These are phyloP conservation scores for Polytrichum formosum DNA, from an alignment of 225 moss, liverwort and hornwort species.

Conservation along the genomic window DNA sequence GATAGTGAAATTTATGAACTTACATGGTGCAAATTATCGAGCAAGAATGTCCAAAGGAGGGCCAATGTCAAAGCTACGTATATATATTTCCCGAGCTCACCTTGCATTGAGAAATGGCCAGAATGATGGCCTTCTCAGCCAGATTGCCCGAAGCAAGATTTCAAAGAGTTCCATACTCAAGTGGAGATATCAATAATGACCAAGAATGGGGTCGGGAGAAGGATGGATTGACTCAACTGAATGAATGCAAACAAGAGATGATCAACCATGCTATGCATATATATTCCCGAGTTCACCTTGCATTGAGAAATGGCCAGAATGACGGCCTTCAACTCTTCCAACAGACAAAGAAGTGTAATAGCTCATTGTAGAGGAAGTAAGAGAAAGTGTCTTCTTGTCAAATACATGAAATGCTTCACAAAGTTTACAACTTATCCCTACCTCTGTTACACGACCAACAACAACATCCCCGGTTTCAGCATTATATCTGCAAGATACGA, in stretches of 20 bases:
- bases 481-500: conserved; percentile 58
- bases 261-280: background rate
- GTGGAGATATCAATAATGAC: too few species aligned
- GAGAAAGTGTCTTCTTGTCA: background rate
- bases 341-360: background rate
- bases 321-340: conserved; percentile 33
- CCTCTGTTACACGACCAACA: conserved; percentile 97
- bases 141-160: too few species aligned
- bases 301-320: conserved; percentile 76
- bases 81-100: conserved; percentile 15
- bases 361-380: background rate
- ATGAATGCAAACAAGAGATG: too few species aligned
- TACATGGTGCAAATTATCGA: too few species aligned
- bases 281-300: conserved; percentile 52
- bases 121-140: conserved; percentile 64
- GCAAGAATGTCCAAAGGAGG: too few species aligned
- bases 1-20: background rate
- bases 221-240: too few species aligned
- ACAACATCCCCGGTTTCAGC: conserved; percentile 98
- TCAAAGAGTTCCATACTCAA: too few species aligned
- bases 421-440: conserved; percentile 9
- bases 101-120: conserved; percentile 83
- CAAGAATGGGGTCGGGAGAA: too few species aligned
- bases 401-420: background rate
- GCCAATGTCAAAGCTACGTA: too few species aligned